These are phyloP conservation scores for Colletotrichum neosansevieriae DNA, from an alignment of 2,329 filamentous ascomycete species.

Conservation along the genomic window DNA sequence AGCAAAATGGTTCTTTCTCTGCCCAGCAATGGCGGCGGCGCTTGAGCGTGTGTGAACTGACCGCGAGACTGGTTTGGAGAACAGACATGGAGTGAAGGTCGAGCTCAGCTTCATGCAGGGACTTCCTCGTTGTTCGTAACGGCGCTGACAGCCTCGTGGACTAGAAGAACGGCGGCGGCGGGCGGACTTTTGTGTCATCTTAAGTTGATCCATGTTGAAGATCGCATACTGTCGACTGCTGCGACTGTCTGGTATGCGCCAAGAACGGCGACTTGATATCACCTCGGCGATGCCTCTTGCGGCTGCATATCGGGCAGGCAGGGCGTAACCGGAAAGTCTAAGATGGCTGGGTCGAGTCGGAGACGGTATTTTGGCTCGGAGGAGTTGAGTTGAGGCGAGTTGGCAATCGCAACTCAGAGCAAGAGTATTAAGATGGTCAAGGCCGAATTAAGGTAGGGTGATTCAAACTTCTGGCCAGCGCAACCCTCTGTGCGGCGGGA, in stretches of 20 bases:
- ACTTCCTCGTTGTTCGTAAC: slow-evolving; percentile 29
- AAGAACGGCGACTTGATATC: background rate
- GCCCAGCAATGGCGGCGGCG: background rate
- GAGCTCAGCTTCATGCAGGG: slow-evolving; percentile 36
- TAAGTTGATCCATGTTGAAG: slow-evolving; percentile 24
- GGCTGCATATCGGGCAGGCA: slow-evolving; percentile 14
- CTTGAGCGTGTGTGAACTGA: slow-evolving; percentile 6
- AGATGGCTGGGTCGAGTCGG: background rate
- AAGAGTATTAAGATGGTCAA: background rate
- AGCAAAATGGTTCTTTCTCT: background rate
- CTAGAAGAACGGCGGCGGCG: slow-evolving; percentile 13
- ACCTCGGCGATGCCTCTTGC: slow-evolving; percentile 7
- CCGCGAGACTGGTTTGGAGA: slow-evolving; percentile 29
- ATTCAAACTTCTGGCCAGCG: slow-evolving; percentile 28
- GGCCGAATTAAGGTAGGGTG: background rate
- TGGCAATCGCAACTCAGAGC: background rate
- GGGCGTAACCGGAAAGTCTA: slow-evolving; percentile 26
- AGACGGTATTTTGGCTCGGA: background rate
- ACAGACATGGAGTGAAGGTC: slow-evolving; percentile 31
- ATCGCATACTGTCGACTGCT: slow-evolving; percentile 31
- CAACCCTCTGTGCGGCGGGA: slow-evolving; percentile 29
- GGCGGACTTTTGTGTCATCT: slow-evolving; percentile 36
- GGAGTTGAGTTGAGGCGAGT: slow-evolving; percentile 1
- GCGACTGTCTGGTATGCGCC: slow-evolving; percentile 4
- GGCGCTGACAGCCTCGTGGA: slow-evolving; percentile 12